Evolutionary conservation across 768 basidiomycete species (phyloP).

Genomic region (Xerocomellus chrysenteron): DNA sequence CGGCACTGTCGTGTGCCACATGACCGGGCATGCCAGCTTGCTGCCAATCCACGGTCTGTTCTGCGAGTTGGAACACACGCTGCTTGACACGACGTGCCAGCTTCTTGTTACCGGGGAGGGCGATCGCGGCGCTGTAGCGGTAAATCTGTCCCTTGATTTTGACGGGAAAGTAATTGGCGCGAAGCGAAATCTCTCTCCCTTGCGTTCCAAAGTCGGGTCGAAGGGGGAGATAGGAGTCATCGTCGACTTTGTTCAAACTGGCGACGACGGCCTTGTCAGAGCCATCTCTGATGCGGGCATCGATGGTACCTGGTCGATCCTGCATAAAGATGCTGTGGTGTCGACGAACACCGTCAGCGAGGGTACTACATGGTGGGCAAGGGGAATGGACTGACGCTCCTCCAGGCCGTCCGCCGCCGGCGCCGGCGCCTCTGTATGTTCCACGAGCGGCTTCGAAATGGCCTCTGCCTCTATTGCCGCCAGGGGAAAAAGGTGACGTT

Average conservation of each 20-base stretch:
- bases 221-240: conserved; percentile 34
- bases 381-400: conserved; percentile 18
- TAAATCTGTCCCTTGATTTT: conserved; percentile 36
- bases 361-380: neutral
- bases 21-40: conserved; percentile 33
- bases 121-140: conserved; percentile 38
- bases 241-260: conserved; percentile 23
- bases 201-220: conserved; percentile 46
- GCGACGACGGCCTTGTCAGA: conserved; percentile 40
- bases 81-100: conserved; percentile 37
- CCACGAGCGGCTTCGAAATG: conserved; percentile 9
- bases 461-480: neutral
- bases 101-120: conserved; percentile 22
- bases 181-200: conserved; percentile 41
- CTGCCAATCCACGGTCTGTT: conserved; percentile 38
- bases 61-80: conserved; percentile 47
- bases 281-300: conserved; percentile 48
- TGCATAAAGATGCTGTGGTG: conserved; percentile 33
- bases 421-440: conserved; percentile 23
- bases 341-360: neutral
- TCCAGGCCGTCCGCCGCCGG: conserved; percentile 11
- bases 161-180: conserved; percentile 52
- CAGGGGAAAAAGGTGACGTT: neutral
- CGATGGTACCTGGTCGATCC: conserved; percentile 43
- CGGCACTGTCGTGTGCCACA: conserved; percentile 48